Conservation (phyloP, 495 filamentous ascomycete species). For the Aspergillus ostianus region DNA sequence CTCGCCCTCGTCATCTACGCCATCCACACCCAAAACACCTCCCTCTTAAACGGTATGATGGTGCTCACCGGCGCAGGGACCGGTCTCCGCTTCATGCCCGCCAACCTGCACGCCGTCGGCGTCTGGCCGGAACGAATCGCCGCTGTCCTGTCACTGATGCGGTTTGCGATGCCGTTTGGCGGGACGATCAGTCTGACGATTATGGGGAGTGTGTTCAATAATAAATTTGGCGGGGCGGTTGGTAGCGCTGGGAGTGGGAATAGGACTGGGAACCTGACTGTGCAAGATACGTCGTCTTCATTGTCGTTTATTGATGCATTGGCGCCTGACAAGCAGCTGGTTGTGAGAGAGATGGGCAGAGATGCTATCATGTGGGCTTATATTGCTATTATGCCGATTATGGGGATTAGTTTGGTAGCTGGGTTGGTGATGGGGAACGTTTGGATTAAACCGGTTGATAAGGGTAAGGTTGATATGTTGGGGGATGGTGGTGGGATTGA, state of each 20-base stretch:
- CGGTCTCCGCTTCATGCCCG: constrained; percentile 49
- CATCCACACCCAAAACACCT: constrained; percentile 33
- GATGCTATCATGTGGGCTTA: constrained; percentile 57
- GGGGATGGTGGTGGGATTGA: constrained; percentile 1
- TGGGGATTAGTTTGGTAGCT: constrained; percentile 46
- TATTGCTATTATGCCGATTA: constrained; percentile 52
- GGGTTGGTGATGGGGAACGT: constrained; percentile 53
- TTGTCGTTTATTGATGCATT: constrained; percentile 22
- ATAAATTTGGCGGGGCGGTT: constrained; percentile 34
- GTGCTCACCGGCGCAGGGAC: constrained; percentile 56
- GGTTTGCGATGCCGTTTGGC: constrained; percentile 54
- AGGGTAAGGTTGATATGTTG: background rate
- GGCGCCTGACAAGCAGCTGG: constrained; percentile 19
- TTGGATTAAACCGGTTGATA: constrained; percentile 32
- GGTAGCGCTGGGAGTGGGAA: constrained; percentile 5
- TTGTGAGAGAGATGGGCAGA: constrained; percentile 31
- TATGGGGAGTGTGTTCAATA: constrained; percentile 62
- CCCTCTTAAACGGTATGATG: constrained; percentile 58
- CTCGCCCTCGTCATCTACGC: constrained; percentile 48
- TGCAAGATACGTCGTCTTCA: constrained; percentile 17
- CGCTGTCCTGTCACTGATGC: constrained; percentile 48
- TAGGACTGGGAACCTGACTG: constrained; percentile 9
- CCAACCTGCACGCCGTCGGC: constrained; percentile 50
- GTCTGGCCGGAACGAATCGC: constrained; percentile 53
- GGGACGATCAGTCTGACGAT: constrained; percentile 57